phyloP scores from a whole-genome alignment of 1,284 basidiomycete genomes.

The Boletus nobilissimus region DNA sequence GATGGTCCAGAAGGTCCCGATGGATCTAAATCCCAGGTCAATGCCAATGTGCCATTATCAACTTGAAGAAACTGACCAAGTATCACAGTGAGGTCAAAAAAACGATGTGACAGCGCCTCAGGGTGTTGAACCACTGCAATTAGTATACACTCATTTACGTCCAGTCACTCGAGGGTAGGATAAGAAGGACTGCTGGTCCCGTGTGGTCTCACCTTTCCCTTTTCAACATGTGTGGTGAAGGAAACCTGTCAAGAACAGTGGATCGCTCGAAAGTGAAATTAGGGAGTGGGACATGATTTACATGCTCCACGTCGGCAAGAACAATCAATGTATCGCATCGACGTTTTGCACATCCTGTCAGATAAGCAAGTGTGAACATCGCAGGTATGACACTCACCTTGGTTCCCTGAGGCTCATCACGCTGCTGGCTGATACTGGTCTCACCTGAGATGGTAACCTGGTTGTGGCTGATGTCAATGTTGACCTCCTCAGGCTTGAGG shows the following conservation, averaged over 20 bases:
- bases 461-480: constrained; percentile 55
- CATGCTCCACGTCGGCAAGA: too few species aligned
- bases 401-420: constrained; percentile 58
- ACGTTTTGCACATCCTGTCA: too few species aligned
- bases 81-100: constrained; percentile 38
- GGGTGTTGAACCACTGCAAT: too few species aligned
- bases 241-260: too few species aligned
- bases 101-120: constrained; percentile 44
- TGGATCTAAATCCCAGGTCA: constrained; percentile 46
- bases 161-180: too few species aligned
- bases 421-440: constrained; percentile 46
- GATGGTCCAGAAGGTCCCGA: constrained; percentile 38
- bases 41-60: constrained; percentile 35
- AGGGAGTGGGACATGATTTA: too few species aligned
- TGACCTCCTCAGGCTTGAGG: constrained; percentile 54
- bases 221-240: too few species aligned
- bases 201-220: too few species aligned
- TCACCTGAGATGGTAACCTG: constrained; percentile 60
- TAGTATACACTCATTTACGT: too few species aligned
- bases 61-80: constrained; percentile 42
- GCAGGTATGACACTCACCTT: constrained; percentile 50
- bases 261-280: too few species aligned
- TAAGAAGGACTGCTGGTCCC: too few species aligned
- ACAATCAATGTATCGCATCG: too few species aligned
- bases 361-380: neutral